Evolutionary conservation across 176 grass and related monocot species (phyloP).

Genomic region (Leersia perrieri): DNA sequence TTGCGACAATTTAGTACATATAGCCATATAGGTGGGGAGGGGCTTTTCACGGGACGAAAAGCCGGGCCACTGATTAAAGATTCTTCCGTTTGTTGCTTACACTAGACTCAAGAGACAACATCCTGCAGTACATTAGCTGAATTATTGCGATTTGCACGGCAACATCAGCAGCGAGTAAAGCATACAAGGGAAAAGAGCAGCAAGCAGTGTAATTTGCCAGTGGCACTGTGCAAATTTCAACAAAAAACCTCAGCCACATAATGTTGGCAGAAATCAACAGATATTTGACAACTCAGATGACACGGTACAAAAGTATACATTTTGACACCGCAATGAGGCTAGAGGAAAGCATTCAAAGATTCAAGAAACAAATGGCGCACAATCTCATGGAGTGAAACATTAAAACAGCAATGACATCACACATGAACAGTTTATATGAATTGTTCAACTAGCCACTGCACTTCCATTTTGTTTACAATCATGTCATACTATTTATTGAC

Average conservation of each 20-base stretch:
- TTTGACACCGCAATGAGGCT: neutral
- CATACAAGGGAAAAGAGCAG: neutral
- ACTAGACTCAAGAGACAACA: slow-evolving; percentile 23
- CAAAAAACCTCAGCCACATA: neutral
- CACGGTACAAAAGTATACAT: neutral
- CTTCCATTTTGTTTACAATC: slow-evolving; percentile 2
- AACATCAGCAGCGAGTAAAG: neutral
- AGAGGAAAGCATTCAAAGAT: neutral
- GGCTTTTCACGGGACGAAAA: slow-evolving; percentile 29
- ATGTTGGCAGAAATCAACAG: neutral
- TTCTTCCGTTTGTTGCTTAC: neutral
- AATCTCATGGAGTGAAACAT: neutral
- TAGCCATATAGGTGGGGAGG: slow-evolving; percentile 4
- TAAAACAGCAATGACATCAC: neutral
- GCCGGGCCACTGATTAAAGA: slow-evolving; percentile 16
- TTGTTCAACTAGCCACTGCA: neutral
- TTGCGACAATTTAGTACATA: neutral
- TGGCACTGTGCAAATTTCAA: neutral
- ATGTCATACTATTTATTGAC: slow-evolving; percentile 48
- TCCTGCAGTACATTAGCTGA: neutral
- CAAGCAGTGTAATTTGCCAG: neutral
- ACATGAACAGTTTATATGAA: neutral
- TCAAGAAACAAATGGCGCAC: neutral
- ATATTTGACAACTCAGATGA: neutral
- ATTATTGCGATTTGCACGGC: neutral